A percentile compares a stretch with the other conserved stretches of the same genome.
Evolutionary conservation across 2,329 filamentous ascomycete species (phyloP).

Genomic region (Byssoonygena ceratinophila): DNA sequence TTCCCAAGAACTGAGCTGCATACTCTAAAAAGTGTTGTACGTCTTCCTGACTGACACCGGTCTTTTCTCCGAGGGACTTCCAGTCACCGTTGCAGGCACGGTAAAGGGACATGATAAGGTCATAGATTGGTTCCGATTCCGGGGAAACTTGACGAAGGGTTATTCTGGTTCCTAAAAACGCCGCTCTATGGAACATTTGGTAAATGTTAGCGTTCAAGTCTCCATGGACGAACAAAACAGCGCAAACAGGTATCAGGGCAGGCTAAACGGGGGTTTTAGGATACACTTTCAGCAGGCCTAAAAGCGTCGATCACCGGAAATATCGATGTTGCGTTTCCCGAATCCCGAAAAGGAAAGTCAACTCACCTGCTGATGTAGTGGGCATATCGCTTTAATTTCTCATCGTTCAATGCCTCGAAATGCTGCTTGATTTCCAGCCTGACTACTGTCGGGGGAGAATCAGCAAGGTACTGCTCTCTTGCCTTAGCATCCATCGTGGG

Average conservation of each 20-base stretch:
- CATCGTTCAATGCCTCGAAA: conserved; percentile 54
- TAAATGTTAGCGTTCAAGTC: conserved; percentile 1
- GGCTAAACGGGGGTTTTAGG: too few relatives aligned
- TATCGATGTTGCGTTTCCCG: too few relatives aligned
- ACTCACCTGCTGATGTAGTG: conserved; percentile 73
- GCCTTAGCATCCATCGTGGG: conserved; percentile 32
- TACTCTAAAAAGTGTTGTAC: conserved; percentile 64
- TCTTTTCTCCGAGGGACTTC: conserved; percentile 54
- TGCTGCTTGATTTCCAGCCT: conserved; percentile 84
- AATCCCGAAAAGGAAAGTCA: too few relatives aligned
- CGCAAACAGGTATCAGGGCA: too few relatives aligned
- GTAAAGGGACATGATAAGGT: conserved; percentile 66
- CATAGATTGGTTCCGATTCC: conserved; percentile 70
- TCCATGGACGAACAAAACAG: too few relatives aligned
- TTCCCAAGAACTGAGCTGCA: conserved; percentile 66
- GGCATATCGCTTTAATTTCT: conserved; percentile 73
- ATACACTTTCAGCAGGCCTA: too few relatives aligned
- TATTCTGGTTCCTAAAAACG: conserved; percentile 65
- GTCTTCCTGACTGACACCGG: conserved; percentile 53
- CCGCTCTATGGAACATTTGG: conserved; percentile 46
- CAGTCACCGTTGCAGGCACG: conserved; percentile 59
- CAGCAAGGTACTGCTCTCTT: conserved; percentile 67
- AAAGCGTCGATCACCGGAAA: too few relatives aligned
- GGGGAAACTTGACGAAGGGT: conserved; percentile 72
- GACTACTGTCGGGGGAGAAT: conserved; percentile 80